phyloP scores from a whole-genome alignment of 768 basidiomycete species.

The Tephrocybe rancida region DNA sequence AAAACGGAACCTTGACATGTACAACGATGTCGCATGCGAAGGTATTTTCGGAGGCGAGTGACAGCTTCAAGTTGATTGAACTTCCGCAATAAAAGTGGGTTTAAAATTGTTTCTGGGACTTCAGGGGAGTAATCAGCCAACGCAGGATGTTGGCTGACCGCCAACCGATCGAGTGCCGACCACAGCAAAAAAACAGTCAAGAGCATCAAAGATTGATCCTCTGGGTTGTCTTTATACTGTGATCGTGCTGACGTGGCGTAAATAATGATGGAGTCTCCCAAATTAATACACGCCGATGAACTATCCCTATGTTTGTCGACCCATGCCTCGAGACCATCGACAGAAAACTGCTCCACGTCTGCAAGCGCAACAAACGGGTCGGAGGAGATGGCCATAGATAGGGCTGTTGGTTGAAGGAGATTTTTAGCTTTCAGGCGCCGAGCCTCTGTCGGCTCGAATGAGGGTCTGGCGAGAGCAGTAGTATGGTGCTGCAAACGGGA shows the following conservation, averaged over 20 bases:
- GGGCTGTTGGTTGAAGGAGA: background rate
- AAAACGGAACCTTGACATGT: slow-evolving; percentile 34
- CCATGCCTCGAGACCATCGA: slow-evolving; percentile 33
- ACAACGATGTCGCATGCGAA: slow-evolving; percentile 27
- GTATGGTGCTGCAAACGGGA: slow-evolving; percentile 9
- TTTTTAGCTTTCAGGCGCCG: slow-evolving; percentile 19
- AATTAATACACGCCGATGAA: slow-evolving; percentile 15
- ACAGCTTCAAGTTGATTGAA: slow-evolving; percentile 28
- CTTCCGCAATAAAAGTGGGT: slow-evolving; percentile 41
- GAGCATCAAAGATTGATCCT: slow-evolving; percentile 43
- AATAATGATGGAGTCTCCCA: slow-evolving; percentile 26
- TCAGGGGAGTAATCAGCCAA: slow-evolving; percentile 48
- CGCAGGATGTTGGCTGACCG: slow-evolving; percentile 34
- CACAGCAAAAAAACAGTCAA: slow-evolving; percentile 50
- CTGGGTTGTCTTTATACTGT: slow-evolving; percentile 35
- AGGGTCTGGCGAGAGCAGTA: background rate
- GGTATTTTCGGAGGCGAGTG: slow-evolving; percentile 26
- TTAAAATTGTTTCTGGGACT: slow-evolving; percentile 37
- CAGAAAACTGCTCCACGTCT: slow-evolving; percentile 39
- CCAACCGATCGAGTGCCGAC: slow-evolving; percentile 45
- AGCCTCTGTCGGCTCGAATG: slow-evolving; percentile 19
- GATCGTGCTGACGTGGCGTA: slow-evolving; percentile 28
- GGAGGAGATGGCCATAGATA: slow-evolving; percentile 2
- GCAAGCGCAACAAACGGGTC: slow-evolving; percentile 24
- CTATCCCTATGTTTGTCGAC: slow-evolving; percentile 18